Percentiles rank a stretch among this genome's conserved stretches.
Conservation (phyloP, 176 grass and related monocot species). For the Elaeis guineensis region DNA sequence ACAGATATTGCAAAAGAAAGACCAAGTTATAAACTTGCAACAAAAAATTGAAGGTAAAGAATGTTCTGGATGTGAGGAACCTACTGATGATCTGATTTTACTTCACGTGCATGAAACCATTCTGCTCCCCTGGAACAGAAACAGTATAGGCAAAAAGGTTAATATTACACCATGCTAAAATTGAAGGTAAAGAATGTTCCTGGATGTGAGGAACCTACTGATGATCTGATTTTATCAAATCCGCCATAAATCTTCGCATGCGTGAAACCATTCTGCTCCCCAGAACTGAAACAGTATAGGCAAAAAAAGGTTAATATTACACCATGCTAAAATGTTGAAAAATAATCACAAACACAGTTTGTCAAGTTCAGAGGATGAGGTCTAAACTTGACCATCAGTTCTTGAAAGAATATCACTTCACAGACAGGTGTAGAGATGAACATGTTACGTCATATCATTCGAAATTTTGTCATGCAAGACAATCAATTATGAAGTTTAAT, state of each 20-base stretch:
- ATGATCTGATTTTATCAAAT: slow-evolving; percentile 96
- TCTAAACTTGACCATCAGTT: too few relatives aligned
- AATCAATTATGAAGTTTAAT: too few relatives aligned
- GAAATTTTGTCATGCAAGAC: too few relatives aligned
- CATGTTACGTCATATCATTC: too few relatives aligned
- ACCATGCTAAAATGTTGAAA: too few relatives aligned
- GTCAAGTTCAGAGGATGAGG: too few relatives aligned
- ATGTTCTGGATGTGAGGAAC: slow-evolving; percentile 20
- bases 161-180: too few relatives aligned
- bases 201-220: slow-evolving; percentile 51
- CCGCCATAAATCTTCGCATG: slow-evolving; percentile 94
- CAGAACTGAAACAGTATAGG: slow-evolving; percentile 39
- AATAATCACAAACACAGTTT: slow-evolving; percentile 20
- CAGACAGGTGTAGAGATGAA: too few relatives aligned
- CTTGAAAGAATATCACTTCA: too few relatives aligned
- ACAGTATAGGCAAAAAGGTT: not conserved
- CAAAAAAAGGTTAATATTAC: too few relatives aligned
- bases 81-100: slow-evolving; percentile 95
- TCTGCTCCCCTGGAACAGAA: slow-evolving; percentile 57
- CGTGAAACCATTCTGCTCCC: slow-evolving; percentile 70
- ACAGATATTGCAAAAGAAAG: slow-evolving; percentile 73
- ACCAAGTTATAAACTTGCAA: slow-evolving; percentile 21
- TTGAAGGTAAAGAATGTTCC: too few relatives aligned
- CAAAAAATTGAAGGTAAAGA: too few relatives aligned
- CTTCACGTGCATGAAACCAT: slow-evolving; percentile 92